Conservation (phyloP, 768 basidiomycete genomes). For the Suillus plorans region DNA sequence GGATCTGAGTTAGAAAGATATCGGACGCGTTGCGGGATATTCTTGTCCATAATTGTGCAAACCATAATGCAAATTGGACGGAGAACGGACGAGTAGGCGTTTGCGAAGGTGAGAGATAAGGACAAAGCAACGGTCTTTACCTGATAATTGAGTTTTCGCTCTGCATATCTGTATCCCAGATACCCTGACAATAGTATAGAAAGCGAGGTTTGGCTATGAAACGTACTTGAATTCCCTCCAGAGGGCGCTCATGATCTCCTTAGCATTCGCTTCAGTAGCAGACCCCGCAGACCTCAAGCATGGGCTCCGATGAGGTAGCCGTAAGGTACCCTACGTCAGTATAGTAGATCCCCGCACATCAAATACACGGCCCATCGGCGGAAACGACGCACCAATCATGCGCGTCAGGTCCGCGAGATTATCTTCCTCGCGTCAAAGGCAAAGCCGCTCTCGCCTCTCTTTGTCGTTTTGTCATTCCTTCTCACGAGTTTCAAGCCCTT, state of each 20-base stretch:
- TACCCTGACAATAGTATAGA: background rate
- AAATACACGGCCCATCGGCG: background rate
- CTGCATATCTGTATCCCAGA: slow-evolving; percentile 53
- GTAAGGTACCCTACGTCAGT: slow-evolving; percentile 58
- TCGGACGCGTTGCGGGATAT: slow-evolving; percentile 82
- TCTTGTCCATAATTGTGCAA: slow-evolving; percentile 76
- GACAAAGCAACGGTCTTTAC: slow-evolving; percentile 36
- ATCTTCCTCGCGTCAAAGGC: too few species aligned
- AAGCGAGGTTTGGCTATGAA: too few species aligned
- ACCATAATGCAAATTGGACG: background rate
- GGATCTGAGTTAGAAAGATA: slow-evolving; percentile 66
- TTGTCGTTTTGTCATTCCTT: too few species aligned
- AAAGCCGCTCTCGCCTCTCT: too few species aligned
- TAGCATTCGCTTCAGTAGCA: slow-evolving; percentile 66
- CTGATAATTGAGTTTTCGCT: slow-evolving; percentile 68
- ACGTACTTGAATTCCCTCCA: slow-evolving; percentile 79
- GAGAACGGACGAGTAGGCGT: background rate
- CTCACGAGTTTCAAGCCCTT: too few species aligned
- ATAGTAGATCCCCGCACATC: background rate
- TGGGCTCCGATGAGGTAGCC: slow-evolving; percentile 74
- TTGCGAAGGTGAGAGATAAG: background rate
- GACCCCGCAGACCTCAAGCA: slow-evolving; percentile 86
- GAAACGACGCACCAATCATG: slow-evolving; percentile 55
- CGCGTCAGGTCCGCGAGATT: too few species aligned
- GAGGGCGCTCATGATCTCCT: slow-evolving; percentile 80